Evolutionary conservation across 2,329 filamentous ascomycete species (phyloP), one percentile per base, ranked within the genome.

Genomic region (Aspergillus unguis): DNA sequence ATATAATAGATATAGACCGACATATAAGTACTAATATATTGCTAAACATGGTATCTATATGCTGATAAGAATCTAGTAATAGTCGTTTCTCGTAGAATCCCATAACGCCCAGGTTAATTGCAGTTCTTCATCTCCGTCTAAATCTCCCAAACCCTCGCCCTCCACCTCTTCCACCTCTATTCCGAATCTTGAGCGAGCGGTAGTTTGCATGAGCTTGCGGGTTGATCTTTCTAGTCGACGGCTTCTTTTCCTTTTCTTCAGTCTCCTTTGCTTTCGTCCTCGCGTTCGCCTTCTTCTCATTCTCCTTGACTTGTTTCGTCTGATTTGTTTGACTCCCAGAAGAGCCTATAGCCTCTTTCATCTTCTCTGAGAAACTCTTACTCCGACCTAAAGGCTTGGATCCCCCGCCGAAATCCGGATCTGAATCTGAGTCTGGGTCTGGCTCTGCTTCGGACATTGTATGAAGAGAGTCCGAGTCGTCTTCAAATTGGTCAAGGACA

Each of bases 151-250:
- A 61, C 10, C 63, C 64, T 50, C 65, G 62, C 26, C 67, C 68
- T 54, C 69, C 68, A 9, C 63, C 68, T 54, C 69, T 68, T 7
- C 64, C 62, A 10, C 66, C 66, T 53, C 67, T 67, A 56, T 72
- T 73, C 35, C 71, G 64, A 54, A 78, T 76, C 58, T 77, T 78
- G 57, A 79, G 55, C 8, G 74, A 71, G 10, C 75, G 66, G 53
- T 76, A 79, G 57, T 79, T 79, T 11, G 75, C 74, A 66, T 78
- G 76, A 11, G 76, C 72, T 42, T 73, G 65, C 0, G 74, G 69
- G 42, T 77, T 77, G 50, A 76, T 61, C 57, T 72, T 77, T 32
- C 69, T 65, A 29, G 58, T 48, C 9, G 57, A 60, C 31, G 64
- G 57, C 42, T 63, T 65, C 41, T 66, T 64, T 33, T 61, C 60